Evolutionary conservation across 257 asterid species (phyloP).

Genomic region (Gynochthodes officinalis): DNA sequence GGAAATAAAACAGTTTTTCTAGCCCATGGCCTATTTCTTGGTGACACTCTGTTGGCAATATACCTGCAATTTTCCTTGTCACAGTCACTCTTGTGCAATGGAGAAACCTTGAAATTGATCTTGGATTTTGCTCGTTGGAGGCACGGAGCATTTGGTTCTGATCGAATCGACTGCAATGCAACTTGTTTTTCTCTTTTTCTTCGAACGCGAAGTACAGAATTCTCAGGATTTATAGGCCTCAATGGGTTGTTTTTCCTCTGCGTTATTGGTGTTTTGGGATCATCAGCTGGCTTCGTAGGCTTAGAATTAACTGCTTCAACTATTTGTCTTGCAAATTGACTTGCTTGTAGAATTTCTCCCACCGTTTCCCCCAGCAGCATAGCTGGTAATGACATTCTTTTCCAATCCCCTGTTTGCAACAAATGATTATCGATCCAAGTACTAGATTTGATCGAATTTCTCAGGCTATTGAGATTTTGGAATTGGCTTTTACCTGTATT

Average conservation of each 20-base stretch:
- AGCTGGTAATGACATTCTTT: slow-evolving; percentile 81
- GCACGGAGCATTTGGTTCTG: slow-evolving; percentile 39
- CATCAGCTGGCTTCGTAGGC: slow-evolving; percentile 38
- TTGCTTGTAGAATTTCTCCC: slow-evolving; percentile 70
- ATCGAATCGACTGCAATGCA: slow-evolving; percentile 32
- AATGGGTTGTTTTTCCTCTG: slow-evolving; percentile 26
- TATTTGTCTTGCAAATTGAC: slow-evolving; percentile 60
- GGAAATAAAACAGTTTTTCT: slow-evolving; percentile 82
- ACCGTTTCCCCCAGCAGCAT: slow-evolving; percentile 88
- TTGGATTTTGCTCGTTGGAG: slow-evolving; percentile 58
- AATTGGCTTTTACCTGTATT: slow-evolving; percentile 40
- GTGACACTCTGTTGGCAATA: slow-evolving; percentile 73
- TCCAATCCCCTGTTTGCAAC: slow-evolving; percentile 53
- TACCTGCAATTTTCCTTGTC: slow-evolving; percentile 66
- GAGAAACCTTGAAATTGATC: slow-evolving; percentile 76
- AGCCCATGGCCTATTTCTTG: slow-evolving; percentile 83
- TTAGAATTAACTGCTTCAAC: slow-evolving; percentile 47
- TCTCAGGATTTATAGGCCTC: slow-evolving; percentile 31
- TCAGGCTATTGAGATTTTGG: not conserved
- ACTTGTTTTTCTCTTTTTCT: slow-evolving; percentile 69
- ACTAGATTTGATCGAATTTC: not conserved
- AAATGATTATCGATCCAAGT: not conserved
- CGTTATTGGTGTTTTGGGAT: slow-evolving; percentile 74
- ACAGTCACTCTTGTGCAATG: slow-evolving; percentile 40
- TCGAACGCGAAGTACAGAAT: slow-evolving; percentile 45